These are phyloP conservation scores for Aspergillus viridinutans DNA, from an alignment of 2,329 filamentous ascomycete genomes.

Conservation along the genomic window DNA sequence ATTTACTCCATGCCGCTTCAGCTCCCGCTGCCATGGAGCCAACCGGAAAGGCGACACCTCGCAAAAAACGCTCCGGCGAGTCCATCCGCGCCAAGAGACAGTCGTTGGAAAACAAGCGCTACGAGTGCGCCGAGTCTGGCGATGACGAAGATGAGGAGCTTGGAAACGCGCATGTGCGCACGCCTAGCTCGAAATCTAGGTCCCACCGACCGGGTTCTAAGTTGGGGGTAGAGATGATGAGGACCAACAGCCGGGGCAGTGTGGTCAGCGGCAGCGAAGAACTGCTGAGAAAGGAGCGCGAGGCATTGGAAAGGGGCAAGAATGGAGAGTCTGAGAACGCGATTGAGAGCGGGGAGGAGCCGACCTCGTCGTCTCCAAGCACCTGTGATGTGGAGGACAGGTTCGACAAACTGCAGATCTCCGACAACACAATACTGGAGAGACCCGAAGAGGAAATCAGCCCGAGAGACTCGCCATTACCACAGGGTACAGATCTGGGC, in stretches of 20 bases:
- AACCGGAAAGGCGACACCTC: constrained; percentile 46
- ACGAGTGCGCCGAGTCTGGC: constrained; percentile 78
- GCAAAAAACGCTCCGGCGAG: constrained; percentile 66
- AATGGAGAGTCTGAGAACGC: constrained; percentile 18
- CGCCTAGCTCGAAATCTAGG: constrained; percentile 49
- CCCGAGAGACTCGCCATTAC: constrained; percentile 18
- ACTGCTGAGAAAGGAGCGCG: constrained; percentile 30
- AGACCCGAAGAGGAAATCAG: constrained; percentile 27
- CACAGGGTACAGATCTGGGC: constrained; percentile 11
- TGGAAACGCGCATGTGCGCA: constrained; percentile 52
- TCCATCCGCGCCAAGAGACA: constrained; percentile 71
- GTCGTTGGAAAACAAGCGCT: constrained; percentile 65
- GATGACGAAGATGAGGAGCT: constrained; percentile 95
- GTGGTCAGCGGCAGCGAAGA: constrained; percentile 50
- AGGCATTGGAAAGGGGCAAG: constrained; percentile 27
- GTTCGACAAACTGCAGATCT: constrained; percentile 32
- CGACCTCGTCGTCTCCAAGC: constrained; percentile 19
- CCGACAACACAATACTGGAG: constrained; percentile 28
- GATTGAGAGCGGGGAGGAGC: constrained; percentile 20
- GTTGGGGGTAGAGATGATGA: constrained; percentile 95
- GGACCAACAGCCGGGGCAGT: constrained; percentile 90
- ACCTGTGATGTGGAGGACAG: constrained; percentile 24
- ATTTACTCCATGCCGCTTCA: constrained; percentile 58
- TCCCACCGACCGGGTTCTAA: constrained; percentile 72
- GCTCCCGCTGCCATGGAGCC: constrained; percentile 61